Conservation (phyloP, 164 flowering plant genomes). For the Nelumbo lutea region DNA sequence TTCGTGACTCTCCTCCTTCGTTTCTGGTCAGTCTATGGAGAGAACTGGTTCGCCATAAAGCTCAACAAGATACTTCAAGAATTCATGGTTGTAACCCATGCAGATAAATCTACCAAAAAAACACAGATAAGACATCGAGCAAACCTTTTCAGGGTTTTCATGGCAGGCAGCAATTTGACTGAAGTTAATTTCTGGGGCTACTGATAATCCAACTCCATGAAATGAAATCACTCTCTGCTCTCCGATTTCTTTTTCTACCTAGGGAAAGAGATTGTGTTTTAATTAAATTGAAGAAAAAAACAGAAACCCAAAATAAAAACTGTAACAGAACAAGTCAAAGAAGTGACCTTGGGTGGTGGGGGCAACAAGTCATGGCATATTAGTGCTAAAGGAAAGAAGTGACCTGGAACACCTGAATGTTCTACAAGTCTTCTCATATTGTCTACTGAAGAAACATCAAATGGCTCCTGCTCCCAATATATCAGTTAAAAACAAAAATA, state of each 20-base stretch:
- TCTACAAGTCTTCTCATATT: constrained; percentile 85
- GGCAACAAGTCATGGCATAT: constrained; percentile 89
- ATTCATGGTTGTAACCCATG: too few relatives aligned
- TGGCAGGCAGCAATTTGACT: constrained; percentile 32
- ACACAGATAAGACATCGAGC: constrained; percentile 4
- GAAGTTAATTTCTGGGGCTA: constrained; percentile 54
- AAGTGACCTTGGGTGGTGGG: constrained; percentile 73
- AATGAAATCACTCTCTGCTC: constrained; percentile 71
- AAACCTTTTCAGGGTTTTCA: constrained; percentile 66
- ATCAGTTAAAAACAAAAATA: constrained; percentile 23
- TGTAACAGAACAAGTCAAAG: background rate
- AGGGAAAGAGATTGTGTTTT: constrained; percentile 5
- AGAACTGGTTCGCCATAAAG: too few relatives aligned
- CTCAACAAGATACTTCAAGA: too few relatives aligned
- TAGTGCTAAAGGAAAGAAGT: constrained; percentile 74
- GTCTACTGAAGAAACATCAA: constrained; percentile 83
- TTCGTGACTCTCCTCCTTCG: too few relatives aligned
- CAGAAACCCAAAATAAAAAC: background rate
- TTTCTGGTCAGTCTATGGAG: too few relatives aligned
- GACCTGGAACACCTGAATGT: constrained; percentile 75
- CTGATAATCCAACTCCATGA: constrained; percentile 80
- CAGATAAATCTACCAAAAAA: too few relatives aligned
- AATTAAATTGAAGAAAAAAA: background rate
- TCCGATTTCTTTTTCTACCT: constrained; percentile 95
- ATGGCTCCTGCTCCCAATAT: constrained; percentile 66